A percentile compares a stretch with the other conserved stretches of the same genome.
These are phyloP conservation scores for Nigrospora oryzae DNA, from an alignment of 2,329 filamentous ascomycete genomes.

Conservation along the genomic window DNA sequence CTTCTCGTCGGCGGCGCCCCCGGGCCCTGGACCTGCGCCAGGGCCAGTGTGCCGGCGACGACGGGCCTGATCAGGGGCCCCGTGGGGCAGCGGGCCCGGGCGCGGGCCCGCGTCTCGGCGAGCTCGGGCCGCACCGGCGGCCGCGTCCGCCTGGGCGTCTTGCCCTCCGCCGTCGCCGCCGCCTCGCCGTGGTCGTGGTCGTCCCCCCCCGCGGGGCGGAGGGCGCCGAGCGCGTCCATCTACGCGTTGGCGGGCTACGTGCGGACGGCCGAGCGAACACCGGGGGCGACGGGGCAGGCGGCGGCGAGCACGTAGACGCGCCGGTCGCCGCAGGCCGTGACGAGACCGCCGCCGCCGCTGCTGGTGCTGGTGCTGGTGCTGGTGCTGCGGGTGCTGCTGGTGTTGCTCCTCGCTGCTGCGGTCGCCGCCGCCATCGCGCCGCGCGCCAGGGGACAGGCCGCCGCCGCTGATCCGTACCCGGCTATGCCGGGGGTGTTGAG, in stretches of 20 bases:
- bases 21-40: slow-evolving; percentile 17
- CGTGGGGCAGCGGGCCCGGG: slow-evolving; percentile 25
- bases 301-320: slow-evolving; percentile 28
- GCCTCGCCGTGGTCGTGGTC: neutral
- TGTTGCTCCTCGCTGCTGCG: slow-evolving; percentile 4
- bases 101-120: slow-evolving; percentile 22
- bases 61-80: slow-evolving; percentile 24
- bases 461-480: slow-evolving; percentile 35
- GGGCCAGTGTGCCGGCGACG: slow-evolving; percentile 22
- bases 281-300: slow-evolving; percentile 33
- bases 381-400: slow-evolving; percentile 2
- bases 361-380: neutral
- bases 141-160: slow-evolving; percentile 7
- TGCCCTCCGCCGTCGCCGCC: too few relatives aligned
- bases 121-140: slow-evolving; percentile 12
- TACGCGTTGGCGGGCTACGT: slow-evolving; percentile 42
- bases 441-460: slow-evolving; percentile 7
- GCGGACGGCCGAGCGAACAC: slow-evolving; percentile 39
- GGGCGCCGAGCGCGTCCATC: slow-evolving; percentile 15
- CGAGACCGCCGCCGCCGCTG: too few relatives aligned
- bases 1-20: too few relatives aligned
- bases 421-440: slow-evolving; percentile 9
- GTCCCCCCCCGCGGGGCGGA: neutral
- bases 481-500: slow-evolving; percentile 38
- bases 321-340: slow-evolving; percentile 29